Conservation (phyloP, 2,329 filamentous ascomycete species). For the Chaetoscypha palmicola region DNA sequence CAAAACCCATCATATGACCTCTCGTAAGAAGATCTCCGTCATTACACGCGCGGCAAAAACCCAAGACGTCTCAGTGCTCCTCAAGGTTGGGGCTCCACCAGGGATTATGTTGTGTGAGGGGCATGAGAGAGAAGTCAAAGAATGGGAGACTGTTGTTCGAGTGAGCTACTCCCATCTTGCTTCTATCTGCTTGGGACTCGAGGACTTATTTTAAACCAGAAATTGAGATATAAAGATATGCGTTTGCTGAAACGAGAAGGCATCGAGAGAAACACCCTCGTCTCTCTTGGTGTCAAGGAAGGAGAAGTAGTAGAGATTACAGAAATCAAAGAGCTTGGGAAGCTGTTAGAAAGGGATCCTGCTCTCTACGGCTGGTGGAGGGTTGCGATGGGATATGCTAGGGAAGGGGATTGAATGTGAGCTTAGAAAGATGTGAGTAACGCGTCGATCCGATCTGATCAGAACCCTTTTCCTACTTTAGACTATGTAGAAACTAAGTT, state of each 20-base stretch:
- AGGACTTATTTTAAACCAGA: constrained; percentile 11
- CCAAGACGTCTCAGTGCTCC: constrained; percentile 51
- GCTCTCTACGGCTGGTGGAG: constrained; percentile 25
- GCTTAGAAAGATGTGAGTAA: background rate
- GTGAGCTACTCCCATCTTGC: constrained; percentile 11
- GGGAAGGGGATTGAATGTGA: constrained; percentile 7
- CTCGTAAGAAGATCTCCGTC: constrained; percentile 62
- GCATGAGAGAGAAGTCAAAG: constrained; percentile 10
- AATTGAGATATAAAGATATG: constrained; percentile 29
- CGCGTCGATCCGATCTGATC: too few species aligned
- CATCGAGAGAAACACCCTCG: constrained; percentile 11
- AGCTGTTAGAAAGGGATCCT: constrained; percentile 16
- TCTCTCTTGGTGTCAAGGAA: constrained; percentile 11
- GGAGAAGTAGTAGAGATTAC: constrained; percentile 21
- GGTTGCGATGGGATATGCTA: constrained; percentile 24
- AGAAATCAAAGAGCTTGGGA: constrained; percentile 21
- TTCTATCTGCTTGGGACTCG: background rate
- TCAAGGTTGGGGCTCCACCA: constrained; percentile 61
- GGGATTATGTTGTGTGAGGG: constrained; percentile 72
- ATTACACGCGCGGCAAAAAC: constrained; percentile 59
- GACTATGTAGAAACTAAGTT: too few species aligned
- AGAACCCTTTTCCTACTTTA: too few species aligned
- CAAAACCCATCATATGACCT: constrained; percentile 75
- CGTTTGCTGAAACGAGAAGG: constrained; percentile 23
- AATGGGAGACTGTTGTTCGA: constrained; percentile 25